Base-by-base conservation (phyloP, 306 rosid species). In the Sicyos baderoa region DNA sequence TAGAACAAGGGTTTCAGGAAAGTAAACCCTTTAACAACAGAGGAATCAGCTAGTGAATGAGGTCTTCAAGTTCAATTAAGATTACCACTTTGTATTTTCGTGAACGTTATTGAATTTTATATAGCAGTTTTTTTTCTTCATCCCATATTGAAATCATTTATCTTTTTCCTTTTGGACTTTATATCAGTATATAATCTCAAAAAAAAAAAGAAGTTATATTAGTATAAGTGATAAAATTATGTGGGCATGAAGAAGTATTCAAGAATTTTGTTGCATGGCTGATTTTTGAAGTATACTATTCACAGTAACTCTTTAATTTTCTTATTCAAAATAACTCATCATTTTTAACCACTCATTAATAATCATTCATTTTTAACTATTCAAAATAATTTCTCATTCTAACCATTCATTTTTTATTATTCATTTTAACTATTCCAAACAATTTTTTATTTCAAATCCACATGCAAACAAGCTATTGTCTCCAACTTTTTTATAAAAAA, bases 1-100 rank as follows among this genome's bases (percentile, higher is more conserved):
- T 90, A 76, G 25, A 7, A 58, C 40, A 9, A 15, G 29, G 22
- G n/a, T 7, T 69, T 14, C 40, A 52, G 13, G 45, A 32, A 49
- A 50, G 50, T 19, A 52, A 52, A 29, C 35, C 35, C 35, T 29
- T 50, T 49, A 11, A 57, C 57, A 15, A 35, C 79, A 64, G 35
- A 57, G 56, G 74, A 54, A 54, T 11, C 64, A 37, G 49, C 47
- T 52, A 50, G 27, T 53, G 59, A 6, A n/a, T 32, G 73, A 23
- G 17, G 37, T 29, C 73, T 1, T 69, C 61, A 27, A 12, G 9
- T 21, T 27, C 51, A 27, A 29, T 37, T 54, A 21, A 16, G 23
- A 9, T 14, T 69, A 6, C 56, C 60, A 51, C 32, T 9, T 69
- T 51, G 45, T 50, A 16, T 32, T 63, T 58, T 58, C 42, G 14